A percentile compares a stretch with the other conserved stretches of the same genome.
Conservation (phyloP, 73 alveolate genomes). For the Uronychia setigera region DNA sequence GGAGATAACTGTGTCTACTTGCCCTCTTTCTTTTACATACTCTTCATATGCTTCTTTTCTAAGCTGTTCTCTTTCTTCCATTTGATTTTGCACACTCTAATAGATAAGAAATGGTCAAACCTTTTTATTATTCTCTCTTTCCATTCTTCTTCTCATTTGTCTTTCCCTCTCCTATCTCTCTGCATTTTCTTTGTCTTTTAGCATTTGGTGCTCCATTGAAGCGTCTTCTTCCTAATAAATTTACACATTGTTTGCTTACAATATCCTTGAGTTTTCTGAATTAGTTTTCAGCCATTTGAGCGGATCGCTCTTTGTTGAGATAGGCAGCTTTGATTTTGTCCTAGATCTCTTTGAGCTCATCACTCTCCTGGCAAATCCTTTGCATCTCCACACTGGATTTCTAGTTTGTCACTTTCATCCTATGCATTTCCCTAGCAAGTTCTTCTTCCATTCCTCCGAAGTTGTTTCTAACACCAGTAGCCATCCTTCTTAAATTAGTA, state of each 20-base stretch:
- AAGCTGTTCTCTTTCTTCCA: conserved; percentile 57
- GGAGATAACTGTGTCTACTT: conserved; percentile 59
- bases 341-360: conserved; percentile 63
- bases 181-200: conserved; percentile 54
- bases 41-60: conserved; percentile 71
- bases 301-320: conserved; percentile 67
- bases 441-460: conserved; percentile 63
- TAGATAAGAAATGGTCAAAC: conserved; percentile 33
- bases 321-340: conserved; percentile 68
- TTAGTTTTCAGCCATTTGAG: conserved; percentile 67
- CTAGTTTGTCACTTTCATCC: conserved; percentile 58
- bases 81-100: conserved; percentile 46
- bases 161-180: too few species aligned
- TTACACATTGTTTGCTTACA: not conserved
- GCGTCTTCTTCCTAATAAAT: conserved; percentile 67
- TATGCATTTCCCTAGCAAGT: conserved; percentile 69
- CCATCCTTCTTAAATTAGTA: too few species aligned
- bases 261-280: conserved; percentile 53
- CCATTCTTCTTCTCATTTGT: conserved; percentile 1
- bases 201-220: conserved; percentile 65
- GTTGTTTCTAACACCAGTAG: too few species aligned
- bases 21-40: conserved; percentile 61
- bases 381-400: conserved; percentile 55
- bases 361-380: conserved; percentile 66
- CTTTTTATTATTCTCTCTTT: conserved; percentile 36